Conservation (phyloP, 2,329 filamentous ascomycete genomes). For the Arachnopeziza araneosa region DNA sequence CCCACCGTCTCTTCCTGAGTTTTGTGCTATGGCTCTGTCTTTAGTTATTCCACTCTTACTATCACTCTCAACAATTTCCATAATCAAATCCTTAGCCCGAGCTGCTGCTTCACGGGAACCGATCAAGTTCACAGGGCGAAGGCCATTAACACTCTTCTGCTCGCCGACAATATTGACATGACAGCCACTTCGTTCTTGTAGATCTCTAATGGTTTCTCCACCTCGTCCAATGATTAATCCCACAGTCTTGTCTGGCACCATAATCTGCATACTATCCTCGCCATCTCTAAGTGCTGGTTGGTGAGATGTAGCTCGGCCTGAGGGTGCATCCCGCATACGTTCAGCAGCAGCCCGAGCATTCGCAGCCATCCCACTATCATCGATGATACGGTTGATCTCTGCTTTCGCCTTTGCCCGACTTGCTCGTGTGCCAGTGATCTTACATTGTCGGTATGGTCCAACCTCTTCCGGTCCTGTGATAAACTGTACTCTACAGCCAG, state of each 20-base stretch:
- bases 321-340: constrained; percentile 30
- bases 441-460: constrained; percentile 74
- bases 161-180: constrained; percentile 94
- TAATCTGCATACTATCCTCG: constrained; percentile 84
- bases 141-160: constrained; percentile 84
- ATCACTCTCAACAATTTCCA: constrained; percentile 93
- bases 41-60: constrained; percentile 45
- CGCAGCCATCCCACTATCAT: constrained; percentile 66
- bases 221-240: constrained; percentile 91
- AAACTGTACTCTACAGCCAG: constrained; percentile 81
- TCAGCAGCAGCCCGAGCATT: constrained; percentile 40
- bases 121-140: constrained; percentile 86
- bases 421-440: constrained; percentile 69
- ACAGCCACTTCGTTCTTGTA: constrained; percentile 88
- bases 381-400: constrained; percentile 82
- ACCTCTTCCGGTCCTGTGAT: constrained; percentile 67
- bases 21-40: constrained; percentile 32
- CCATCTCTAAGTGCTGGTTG: constrained; percentile 61
- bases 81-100: constrained; percentile 78
- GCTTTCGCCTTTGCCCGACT: constrained; percentile 72
- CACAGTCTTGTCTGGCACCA: constrained; percentile 90
- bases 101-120: constrained; percentile 69
- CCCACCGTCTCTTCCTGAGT: constrained; percentile 38
- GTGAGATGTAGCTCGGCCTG: constrained; percentile 27
- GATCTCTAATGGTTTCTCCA: constrained; percentile 85